Evolutionary conservation across 2,329 filamentous ascomycete species (phyloP).

Genomic region (Lachnellula hyalina): DNA sequence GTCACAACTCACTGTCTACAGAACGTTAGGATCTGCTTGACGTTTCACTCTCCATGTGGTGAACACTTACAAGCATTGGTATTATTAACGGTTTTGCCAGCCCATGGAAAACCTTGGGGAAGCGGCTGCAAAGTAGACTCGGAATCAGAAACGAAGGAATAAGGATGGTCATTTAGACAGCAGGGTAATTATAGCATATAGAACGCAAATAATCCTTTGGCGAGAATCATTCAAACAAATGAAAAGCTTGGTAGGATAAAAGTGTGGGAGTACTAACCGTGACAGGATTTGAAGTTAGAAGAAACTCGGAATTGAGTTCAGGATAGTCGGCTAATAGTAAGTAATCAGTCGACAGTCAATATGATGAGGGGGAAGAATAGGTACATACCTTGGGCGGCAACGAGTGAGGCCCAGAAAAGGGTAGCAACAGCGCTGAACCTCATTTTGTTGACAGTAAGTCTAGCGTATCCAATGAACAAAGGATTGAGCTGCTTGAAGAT

Average conservation of each 20-base stretch:
- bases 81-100: slow-evolving; percentile 35
- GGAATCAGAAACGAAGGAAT: background rate
- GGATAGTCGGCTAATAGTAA: slow-evolving; percentile 4
- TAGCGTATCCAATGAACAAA: background rate
- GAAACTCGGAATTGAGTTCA: background rate
- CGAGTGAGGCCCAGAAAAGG: background rate
- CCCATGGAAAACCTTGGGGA: slow-evolving; percentile 49
- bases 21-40: background rate
- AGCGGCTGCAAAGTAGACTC: slow-evolving; percentile 29
- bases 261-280: slow-evolving; percentile 2
- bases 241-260: background rate
- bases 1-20: slow-evolving; percentile 7
- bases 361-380: background rate
- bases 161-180: background rate
- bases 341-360: background rate
- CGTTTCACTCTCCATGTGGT: background rate
- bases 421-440: background rate
- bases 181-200: background rate
- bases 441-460: background rate
- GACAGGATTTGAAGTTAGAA: slow-evolving; percentile 1
- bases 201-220: background rate
- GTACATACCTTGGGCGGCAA: slow-evolving; percentile 1
- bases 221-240: background rate
- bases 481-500: background rate
- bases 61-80: slow-evolving; percentile 32